Base-by-base conservation (phyloP, 2,329 filamentous ascomycete genomes). In the Beauveria rudraprayagi region DNA sequence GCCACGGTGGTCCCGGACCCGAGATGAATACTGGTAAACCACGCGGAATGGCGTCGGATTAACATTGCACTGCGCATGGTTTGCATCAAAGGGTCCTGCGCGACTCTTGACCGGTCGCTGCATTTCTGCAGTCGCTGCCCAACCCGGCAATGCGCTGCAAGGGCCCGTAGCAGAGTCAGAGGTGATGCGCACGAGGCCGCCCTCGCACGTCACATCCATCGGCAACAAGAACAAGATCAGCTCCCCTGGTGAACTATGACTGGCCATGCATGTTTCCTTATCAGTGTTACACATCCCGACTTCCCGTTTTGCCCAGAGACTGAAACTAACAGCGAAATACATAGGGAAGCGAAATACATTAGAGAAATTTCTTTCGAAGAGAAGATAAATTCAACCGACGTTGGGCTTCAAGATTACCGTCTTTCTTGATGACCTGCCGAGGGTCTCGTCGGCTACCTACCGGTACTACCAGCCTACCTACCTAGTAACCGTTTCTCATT, bases 21-120 rank as follows among this genome's bases (percentile, higher is more conserved):
- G 30, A 55, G 14, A 55, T 22, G 22, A 55, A 11, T 37, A 37
- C 34, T 19, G 11, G 24, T 30, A 37, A 24, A 51, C n/a, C 22
- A 19, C 46, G 46, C 22, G 40, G n/a, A 51, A 24, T 43, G 56
- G 46, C 24, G 56, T 43, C 46, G 37, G 48, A 59, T 59, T 34
- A 28, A 52, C 47, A 59, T 30, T 52, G 37, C 56, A 46, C 47
- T 52, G 34, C 34, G 11, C 34, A 37, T 37, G 44, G 56, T 46
- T 59, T 52, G 47, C 56, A 51, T 52, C 56, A 14, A 59, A 58
- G 34, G 9, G 56, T 11, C 47, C 47, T 44, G 47, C 56, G 30
- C 47, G 24, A 44, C 24, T 59, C 56, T 59, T 59, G 56, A 51
- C 56, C 37, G 47, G 28, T 59, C 26, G 22, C 34, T 52, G 37